phyloP scores from a whole-genome alignment of 768 basidiomycete genomes.

The Dictyophora rubrovolvata region DNA sequence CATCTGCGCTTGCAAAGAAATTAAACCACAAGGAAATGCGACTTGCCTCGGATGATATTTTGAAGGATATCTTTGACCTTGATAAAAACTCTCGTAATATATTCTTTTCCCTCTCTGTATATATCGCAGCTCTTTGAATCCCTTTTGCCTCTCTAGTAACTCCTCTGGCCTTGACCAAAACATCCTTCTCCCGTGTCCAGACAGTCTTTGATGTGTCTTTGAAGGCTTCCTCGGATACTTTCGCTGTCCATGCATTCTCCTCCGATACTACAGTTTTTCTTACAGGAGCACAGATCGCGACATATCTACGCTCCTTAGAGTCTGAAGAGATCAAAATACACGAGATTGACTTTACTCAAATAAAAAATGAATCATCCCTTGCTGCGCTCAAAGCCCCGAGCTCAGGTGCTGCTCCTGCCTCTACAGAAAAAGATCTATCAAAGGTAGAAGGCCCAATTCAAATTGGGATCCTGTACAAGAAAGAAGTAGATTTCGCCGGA shows the following conservation, averaged over 20 bases:
- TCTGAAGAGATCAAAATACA: slow-evolving; percentile 54
- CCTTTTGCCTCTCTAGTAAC: slow-evolving; percentile 47
- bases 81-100: slow-evolving; percentile 75
- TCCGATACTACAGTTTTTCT: slow-evolving; percentile 69
- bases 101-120: background rate
- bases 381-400: slow-evolving; percentile 21
- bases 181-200: slow-evolving; percentile 58
- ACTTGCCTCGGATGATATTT: slow-evolving; percentile 75
- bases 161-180: slow-evolving; percentile 57
- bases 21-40: slow-evolving; percentile 81
- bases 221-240: slow-evolving; percentile 51
- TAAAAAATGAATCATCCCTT: slow-evolving; percentile 37
- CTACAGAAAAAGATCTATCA: slow-evolving; percentile 60
- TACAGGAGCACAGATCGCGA: slow-evolving; percentile 61
- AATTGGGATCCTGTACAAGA: slow-evolving; percentile 90
- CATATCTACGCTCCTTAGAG: slow-evolving; percentile 65
- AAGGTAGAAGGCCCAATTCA: slow-evolving; percentile 84
- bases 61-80: slow-evolving; percentile 73
- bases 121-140: background rate
- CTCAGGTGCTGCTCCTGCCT: slow-evolving; percentile 28
- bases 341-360: slow-evolving; percentile 60
- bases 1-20: slow-evolving; percentile 66
- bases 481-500: slow-evolving; percentile 86
- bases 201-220: slow-evolving; percentile 75
- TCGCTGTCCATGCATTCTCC: slow-evolving; percentile 69